Evolutionary conservation across 1,139 yeast genomes (phyloP), one percentile per base, ranked within the genome.

Genomic region (Candida tropicalis): DNA sequence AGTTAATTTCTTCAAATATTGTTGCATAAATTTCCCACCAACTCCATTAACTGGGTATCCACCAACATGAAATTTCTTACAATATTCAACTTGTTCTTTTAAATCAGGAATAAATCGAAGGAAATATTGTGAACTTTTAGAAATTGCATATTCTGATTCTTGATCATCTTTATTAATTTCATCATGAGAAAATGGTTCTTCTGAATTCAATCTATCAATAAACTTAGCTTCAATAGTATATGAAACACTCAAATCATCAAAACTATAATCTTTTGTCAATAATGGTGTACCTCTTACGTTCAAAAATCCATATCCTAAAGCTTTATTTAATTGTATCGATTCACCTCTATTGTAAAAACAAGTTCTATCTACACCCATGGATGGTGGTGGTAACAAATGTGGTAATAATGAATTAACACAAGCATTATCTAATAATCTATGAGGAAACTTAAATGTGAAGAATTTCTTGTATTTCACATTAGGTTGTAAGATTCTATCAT

Each of bases 391-490:
- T 39, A 77, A 57, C 32, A 77, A 68, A 58, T 84, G 90, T 1
- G 77, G 66, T 27, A 73, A 63, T 12, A 75, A 63, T 32, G 77
- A 74, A 51, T 81, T 80, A 18, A 74, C 68, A 56, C 90, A 84
- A 2, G 73, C 63, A 27, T 73, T 75, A 53, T 84, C 90, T 33
- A 84, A 62, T 35, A 82, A 61, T 44, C 70, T 73, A 29, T 68
- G 66, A 0, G 90, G 91, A 44, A 84, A 73, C 56, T 75, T 81
- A 60, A 84, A 84, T 22, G 80, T 75, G 59, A 84, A 83, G 53
- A 73, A 77, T 57, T 84, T 84, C 55, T 83, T 83, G 56, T 82
- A 81, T 49, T 67, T 75, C 1, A 60, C 60, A 13, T 73, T 62
- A 0, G 89, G 85, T 42, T 63, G 61, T 26, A 84, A 62, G 0